A percentile compares a stretch with the other conserved stretches of the same genome.
Evolutionary conservation across 352 stramenopile species (phyloP).

Genomic region (Globisporangium paroecandrum): DNA sequence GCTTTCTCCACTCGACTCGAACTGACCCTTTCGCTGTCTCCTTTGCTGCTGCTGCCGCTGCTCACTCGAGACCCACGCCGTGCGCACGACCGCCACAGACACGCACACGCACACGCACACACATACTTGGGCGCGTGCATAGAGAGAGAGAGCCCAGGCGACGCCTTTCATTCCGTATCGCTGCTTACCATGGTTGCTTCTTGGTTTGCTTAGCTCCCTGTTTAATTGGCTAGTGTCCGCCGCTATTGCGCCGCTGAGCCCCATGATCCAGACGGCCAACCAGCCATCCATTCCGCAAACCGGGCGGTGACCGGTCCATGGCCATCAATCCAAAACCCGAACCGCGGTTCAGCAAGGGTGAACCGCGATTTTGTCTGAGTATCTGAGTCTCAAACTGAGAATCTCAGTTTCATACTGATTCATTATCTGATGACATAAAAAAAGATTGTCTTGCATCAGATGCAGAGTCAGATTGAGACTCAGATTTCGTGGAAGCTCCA

Average conservation of each 20-base stretch:
- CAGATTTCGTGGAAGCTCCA: too few species aligned
- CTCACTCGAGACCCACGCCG: background rate
- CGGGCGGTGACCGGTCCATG: conserved; percentile 4
- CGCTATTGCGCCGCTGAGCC: conserved; percentile 20
- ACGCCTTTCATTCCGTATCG: background rate
- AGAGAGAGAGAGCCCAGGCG: background rate
- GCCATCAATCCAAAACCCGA: conserved; percentile 1
- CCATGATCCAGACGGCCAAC: conserved; percentile 18
- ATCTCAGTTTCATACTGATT: too few species aligned
- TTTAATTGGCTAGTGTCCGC: conserved; percentile 70
- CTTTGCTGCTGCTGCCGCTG: background rate
- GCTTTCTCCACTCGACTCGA: background rate
- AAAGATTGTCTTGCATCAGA: too few species aligned
- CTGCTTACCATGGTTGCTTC: conserved; percentile 82
- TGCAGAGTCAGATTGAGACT: too few species aligned
- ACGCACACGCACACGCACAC: background rate
- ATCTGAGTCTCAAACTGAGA: background rate
- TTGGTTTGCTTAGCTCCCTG: conserved; percentile 79
- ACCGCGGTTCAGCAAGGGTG: background rate
- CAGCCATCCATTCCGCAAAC: conserved; percentile 42
- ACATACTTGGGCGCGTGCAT: background rate
- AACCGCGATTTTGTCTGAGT: background rate
- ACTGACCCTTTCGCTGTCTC: background rate
- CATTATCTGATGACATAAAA: background rate
- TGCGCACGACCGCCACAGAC: background rate